A percentile compares a stretch with the other conserved stretches of the same genome.
Conservation (phyloP, 257 asterid genomes). For the Solanum sitiens region DNA sequence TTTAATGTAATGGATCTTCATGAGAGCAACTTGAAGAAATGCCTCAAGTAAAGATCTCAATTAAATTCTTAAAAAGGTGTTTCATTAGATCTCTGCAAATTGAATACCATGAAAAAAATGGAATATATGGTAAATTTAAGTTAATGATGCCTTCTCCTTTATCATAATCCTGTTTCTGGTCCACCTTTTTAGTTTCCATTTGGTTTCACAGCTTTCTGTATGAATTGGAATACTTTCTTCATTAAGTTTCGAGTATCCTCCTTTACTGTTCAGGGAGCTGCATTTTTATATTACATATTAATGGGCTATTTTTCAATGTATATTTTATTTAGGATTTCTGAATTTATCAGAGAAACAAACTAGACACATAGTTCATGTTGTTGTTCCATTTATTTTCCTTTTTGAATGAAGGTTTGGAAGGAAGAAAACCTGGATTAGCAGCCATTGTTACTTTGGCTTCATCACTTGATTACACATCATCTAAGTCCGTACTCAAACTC, state of each 20-base stretch:
- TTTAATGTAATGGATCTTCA: not conserved
- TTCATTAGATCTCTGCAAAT: not conserved
- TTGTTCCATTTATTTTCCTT: not conserved
- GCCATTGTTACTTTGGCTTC: conserved; percentile 86
- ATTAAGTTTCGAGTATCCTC: not conserved
- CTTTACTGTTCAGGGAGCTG: not conserved
- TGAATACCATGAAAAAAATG: not conserved
- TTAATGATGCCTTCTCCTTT: not conserved
- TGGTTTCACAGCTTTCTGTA: not conserved
- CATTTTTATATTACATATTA: not conserved
- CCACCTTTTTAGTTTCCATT: not conserved
- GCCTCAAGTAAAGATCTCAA: not conserved
- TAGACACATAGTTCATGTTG: not conserved
- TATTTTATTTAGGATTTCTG: not conserved
- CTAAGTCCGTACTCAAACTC: conserved; percentile 68
- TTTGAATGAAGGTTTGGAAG: conserved; percentile 15
- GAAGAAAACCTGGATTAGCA: conserved; percentile 77
- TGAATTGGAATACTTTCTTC: not conserved
- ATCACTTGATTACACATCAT: conserved; percentile 85
- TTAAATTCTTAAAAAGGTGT: not conserved
- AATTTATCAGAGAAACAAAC: not conserved
- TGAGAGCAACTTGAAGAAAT: not conserved
- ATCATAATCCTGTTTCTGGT: not conserved
- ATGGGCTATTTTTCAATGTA: not conserved
- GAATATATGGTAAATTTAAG: not conserved